These are phyloP conservation scores for Sugiyamaella pinicola DNA, from an alignment of 1,139 yeast species.

Conservation along the genomic window DNA sequence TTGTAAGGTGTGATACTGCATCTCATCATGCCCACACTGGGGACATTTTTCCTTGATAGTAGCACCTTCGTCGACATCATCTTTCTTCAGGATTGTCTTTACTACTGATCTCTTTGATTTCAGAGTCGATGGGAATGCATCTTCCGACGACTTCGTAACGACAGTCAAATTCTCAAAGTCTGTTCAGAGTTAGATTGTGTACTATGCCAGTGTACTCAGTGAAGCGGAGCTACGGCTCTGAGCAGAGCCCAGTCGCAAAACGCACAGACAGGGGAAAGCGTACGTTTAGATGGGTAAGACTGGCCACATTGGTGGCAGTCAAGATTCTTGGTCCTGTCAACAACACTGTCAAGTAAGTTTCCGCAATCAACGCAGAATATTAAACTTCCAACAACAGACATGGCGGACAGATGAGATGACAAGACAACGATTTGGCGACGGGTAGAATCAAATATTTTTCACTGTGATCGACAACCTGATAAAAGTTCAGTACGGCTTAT, in stretches of 20 bases:
- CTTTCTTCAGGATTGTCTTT: constrained; percentile 74
- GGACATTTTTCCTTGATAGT: constrained; percentile 97
- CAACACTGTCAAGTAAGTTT: constrained; percentile 72
- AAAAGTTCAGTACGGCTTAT: background rate
- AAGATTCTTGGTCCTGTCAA: constrained; percentile 48
- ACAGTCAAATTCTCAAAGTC: constrained; percentile 80
- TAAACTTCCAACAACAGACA: constrained; percentile 95
- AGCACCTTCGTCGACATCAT: constrained; percentile 91
- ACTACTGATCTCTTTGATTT: constrained; percentile 85
- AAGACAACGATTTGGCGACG: background rate
- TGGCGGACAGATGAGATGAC: constrained; percentile 36
- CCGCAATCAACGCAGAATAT: constrained; percentile 96
- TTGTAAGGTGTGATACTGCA: constrained; percentile 96
- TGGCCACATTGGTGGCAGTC: constrained; percentile 70
- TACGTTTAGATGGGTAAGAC: constrained; percentile 51
- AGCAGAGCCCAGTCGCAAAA: no score
- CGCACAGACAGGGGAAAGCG: constrained; percentile 20
- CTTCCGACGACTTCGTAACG: constrained; percentile 79
- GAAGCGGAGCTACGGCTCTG: no score
- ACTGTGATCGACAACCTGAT: constrained; percentile 4
- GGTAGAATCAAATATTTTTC: constrained; percentile 10
- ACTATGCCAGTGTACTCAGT: background rate
- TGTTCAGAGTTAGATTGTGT: constrained; percentile 19
- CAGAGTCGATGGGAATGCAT: constrained; percentile 89
- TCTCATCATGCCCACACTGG: constrained; percentile 95